Evolutionary conservation across 1,139 yeast genomes (phyloP).

Genomic region (Candida neerlandica): DNA sequence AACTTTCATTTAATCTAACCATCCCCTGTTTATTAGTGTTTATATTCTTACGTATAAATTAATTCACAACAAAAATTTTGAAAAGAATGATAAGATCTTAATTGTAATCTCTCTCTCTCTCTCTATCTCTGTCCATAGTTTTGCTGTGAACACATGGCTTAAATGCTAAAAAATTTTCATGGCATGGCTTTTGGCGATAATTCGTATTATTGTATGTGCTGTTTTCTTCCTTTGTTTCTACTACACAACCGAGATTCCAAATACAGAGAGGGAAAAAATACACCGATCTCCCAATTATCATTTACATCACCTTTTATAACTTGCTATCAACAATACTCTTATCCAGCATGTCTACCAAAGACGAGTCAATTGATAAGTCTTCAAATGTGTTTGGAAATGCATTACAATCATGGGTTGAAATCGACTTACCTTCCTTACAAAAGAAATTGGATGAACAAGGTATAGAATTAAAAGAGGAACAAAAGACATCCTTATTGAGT

Average conservation of each 20-base stretch:
- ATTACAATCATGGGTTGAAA: conserved; percentile 73
- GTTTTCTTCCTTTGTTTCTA: no score
- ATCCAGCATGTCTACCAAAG: neutral
- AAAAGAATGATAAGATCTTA: neutral
- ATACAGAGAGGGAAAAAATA: neutral
- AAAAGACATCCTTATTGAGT: conserved; percentile 63
- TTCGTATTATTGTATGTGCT: neutral
- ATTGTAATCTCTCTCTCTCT: neutral
- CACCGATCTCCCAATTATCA: neutral
- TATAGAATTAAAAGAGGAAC: conserved; percentile 68
- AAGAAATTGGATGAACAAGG: conserved; percentile 75
- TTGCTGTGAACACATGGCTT: neutral
- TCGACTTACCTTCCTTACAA: conserved; percentile 70
- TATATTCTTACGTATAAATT: conserved; percentile 16
- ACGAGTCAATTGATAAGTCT: conserved; percentile 8
- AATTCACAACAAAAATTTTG: conserved; percentile 16
- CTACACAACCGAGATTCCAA: no score
- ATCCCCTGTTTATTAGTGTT: conserved; percentile 12
- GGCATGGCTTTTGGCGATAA: no score
- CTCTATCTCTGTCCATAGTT: neutral
- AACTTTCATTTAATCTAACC: conserved; percentile 77
- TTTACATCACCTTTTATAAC: no score
- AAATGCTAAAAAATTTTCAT: no score
- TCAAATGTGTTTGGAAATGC: conserved; percentile 48
- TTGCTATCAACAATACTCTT: neutral